phyloP scores from a whole-genome alignment of 2,329 filamentous ascomycete genomes.

The Metarhizium guizhouense region DNA sequence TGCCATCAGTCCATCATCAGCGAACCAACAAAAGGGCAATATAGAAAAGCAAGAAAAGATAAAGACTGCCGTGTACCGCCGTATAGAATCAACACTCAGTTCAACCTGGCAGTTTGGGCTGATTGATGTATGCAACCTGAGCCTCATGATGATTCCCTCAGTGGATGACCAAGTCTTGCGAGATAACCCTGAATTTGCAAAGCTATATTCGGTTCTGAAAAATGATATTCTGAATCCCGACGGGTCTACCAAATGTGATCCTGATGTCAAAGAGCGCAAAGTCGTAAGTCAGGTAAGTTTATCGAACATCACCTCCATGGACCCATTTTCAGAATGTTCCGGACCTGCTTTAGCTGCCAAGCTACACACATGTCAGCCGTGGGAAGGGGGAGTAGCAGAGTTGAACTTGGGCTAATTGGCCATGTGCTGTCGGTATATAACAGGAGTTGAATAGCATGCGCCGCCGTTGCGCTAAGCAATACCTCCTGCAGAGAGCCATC shows the following conservation, averaged over 20 bases:
- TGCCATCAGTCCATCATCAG: no score
- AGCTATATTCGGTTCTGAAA: conserved; percentile 46
- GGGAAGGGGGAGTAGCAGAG: no score
- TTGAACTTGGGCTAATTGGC: background rate
- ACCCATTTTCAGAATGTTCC: background rate
- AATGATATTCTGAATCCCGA: conserved; percentile 46
- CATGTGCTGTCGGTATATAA: background rate
- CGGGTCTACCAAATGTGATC: conserved; percentile 46
- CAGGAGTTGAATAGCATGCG: conserved; percentile 43
- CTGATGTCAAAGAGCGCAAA: conserved; percentile 40
- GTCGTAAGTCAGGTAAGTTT: conserved; percentile 37
- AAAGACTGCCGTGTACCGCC: no score
- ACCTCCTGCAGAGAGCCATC: conserved; percentile 43
- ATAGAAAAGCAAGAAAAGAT: no score
- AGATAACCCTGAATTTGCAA: conserved; percentile 51
- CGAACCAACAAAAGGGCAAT: no score
- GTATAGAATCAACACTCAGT: background rate
- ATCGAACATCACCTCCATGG: background rate
- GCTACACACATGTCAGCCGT: no score
- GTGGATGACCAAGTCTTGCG: conserved; percentile 45
- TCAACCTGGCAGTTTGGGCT: background rate
- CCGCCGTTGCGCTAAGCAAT: conserved; percentile 36
- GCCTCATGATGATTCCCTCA: conserved; percentile 44
- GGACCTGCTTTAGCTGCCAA: background rate
- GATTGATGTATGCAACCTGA: background rate